Evolutionary conservation across 306 rosid species (phyloP).

Genomic region (Medicago lupulina): DNA sequence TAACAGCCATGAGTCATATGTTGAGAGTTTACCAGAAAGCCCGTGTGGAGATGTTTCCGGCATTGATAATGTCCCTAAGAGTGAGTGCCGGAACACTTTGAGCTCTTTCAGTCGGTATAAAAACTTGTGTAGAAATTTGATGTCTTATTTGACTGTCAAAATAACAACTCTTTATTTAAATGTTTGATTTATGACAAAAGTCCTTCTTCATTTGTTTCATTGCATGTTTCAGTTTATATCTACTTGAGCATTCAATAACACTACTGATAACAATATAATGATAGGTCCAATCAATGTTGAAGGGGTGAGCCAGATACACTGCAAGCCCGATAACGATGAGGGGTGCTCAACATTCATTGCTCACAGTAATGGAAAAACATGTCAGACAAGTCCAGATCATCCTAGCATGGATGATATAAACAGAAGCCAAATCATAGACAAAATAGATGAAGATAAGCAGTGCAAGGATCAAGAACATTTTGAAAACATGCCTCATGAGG

Average conservation of each 20-base stretch:
- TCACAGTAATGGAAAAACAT: constrained; percentile 2
- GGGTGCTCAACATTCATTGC: constrained; percentile 17
- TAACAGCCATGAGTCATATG: constrained; percentile 50
- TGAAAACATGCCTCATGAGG: constrained; percentile 40
- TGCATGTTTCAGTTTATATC: too few species aligned
- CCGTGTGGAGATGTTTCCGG: constrained; percentile 39
- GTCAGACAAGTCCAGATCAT: constrained; percentile 22
- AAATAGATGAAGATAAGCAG: constrained; percentile 29
- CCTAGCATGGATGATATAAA: constrained; percentile 11
- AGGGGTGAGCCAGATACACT: constrained; percentile 15
- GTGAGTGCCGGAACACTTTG: constrained; percentile 47
- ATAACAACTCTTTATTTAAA: too few species aligned
- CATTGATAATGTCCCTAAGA: not conserved
- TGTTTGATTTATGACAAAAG: too few species aligned
- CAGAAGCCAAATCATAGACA: constrained; percentile 25
- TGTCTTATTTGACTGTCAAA: too few species aligned
- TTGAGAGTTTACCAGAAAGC: constrained; percentile 66
- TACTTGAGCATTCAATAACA: constrained; percentile 25
- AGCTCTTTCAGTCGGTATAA: not conserved
- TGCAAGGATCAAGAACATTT: constrained; percentile 29
- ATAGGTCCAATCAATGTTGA: constrained; percentile 34
- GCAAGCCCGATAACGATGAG: constrained; percentile 11
- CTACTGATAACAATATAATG: constrained; percentile 34
- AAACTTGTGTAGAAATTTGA: not conserved
- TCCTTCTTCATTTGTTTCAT: not conserved